Evolutionary conservation across 225 moss, liverwort and hornwort genomes (phyloP).

Genomic region (Pseudoscleropodium purum): DNA sequence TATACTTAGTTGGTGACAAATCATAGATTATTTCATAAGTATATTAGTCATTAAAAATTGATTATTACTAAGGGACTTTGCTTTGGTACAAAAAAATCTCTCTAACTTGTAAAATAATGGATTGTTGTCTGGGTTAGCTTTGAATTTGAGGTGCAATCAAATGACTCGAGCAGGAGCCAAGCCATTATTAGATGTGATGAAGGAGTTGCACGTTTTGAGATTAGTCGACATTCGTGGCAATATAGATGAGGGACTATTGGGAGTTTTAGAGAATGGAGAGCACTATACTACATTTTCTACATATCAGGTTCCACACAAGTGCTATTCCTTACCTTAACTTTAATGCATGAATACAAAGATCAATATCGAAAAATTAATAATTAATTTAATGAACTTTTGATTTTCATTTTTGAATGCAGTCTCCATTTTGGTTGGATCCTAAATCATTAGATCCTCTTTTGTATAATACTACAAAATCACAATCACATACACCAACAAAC

Average conservation of each 20-base stretch:
- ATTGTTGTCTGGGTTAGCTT: conserved; percentile 18
- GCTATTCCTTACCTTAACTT: background rate
- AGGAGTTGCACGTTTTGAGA: conserved; percentile 25
- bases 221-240: conserved; percentile 66
- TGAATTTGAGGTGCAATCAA: conserved; percentile 66
- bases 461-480: background rate
- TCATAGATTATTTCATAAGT: background rate
- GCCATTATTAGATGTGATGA: conserved; percentile 44
- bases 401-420: background rate
- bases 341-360: background rate
- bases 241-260: conserved; percentile 25
- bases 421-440: conserved; percentile 29
- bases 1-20: background rate
- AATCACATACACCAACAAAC: background rate
- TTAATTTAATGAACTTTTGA: background rate
- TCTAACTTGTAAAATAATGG: background rate
- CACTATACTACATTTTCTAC: conserved; percentile 39
- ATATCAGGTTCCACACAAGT: conserved; percentile 1
- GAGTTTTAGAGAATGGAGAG: conserved; percentile 59
- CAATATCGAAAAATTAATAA: background rate
- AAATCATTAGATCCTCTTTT: conserved; percentile 5
- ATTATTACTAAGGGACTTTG: background rate
- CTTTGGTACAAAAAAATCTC: background rate
- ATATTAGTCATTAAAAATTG: background rate
- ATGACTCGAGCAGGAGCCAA: conserved; percentile 54